Percentiles rank a stretch among this genome's conserved stretches.
Conservation (phyloP, 169 alveolate species). For the Eimeria falciformis region DNA sequence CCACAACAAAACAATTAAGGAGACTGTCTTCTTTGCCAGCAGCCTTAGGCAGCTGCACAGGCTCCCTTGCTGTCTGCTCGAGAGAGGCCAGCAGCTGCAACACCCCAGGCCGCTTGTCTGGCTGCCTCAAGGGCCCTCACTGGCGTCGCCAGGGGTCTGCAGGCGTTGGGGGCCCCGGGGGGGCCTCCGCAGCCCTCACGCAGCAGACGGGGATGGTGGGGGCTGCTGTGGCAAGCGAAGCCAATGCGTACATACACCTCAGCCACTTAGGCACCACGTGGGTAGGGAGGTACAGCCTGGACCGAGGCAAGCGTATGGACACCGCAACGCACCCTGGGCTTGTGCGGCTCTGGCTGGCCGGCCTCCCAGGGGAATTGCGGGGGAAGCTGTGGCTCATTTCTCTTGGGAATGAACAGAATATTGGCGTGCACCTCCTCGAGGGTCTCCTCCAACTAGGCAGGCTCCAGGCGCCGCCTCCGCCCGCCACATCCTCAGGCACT, state of each 20-base stretch:
- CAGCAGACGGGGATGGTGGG: conserved; percentile 21
- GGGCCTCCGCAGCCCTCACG: background rate
- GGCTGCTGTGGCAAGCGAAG: conserved; percentile 18
- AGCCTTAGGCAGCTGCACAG: conserved; percentile 27
- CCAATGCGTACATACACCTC: conserved; percentile 41
- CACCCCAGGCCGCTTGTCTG: background rate
- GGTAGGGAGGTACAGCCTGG: conserved; percentile 32
- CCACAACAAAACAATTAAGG: conserved; percentile 13
- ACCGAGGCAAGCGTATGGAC: conserved; percentile 57
- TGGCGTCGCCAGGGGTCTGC: no score
- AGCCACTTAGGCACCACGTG: conserved; percentile 41
- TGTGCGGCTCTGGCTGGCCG: conserved; percentile 61
- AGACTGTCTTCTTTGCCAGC: conserved; percentile 22
- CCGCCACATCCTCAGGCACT: background rate
- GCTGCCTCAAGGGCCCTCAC: background rate
- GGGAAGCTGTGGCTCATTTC: conserved; percentile 74
- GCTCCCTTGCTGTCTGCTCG: background rate
- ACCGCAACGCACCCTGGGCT: conserved; percentile 52
- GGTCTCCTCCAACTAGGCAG: background rate
- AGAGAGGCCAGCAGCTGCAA: background rate
- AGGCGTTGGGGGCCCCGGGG: background rate
- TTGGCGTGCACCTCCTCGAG: background rate
- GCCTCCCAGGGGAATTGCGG: conserved; percentile 59
- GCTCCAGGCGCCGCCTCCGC: background rate
- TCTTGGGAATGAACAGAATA: conserved; percentile 68